Percentiles rank a stretch among this genome's conserved stretches.
Evolutionary conservation across 176 grass and related monocot species (phyloP).

Genomic region (Aegilops umbellulata): DNA sequence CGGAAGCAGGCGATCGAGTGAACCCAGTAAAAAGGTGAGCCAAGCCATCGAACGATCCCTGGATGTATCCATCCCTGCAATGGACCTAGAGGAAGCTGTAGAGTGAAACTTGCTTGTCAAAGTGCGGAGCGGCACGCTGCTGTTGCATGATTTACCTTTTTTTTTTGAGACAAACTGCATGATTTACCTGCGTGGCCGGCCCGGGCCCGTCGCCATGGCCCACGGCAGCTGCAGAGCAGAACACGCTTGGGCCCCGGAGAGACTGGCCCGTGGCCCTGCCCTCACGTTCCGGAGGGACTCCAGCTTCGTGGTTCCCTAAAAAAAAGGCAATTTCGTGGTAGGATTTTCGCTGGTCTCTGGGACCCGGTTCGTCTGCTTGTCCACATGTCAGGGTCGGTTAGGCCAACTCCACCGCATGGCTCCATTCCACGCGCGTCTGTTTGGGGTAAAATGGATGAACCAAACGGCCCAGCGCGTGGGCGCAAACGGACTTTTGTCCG

Average conservation of each 20-base stretch:
- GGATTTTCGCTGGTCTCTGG: too few species aligned
- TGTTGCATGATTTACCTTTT: too few species aligned
- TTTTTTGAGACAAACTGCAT: too few species aligned
- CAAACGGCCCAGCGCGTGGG: too few species aligned
- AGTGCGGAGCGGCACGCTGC: not conserved
- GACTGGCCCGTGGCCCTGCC: not conserved
- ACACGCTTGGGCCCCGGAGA: too few species aligned
- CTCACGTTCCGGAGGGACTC: too few species aligned
- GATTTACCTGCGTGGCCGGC: not conserved
- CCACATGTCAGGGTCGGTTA: not conserved
- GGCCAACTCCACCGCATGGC: too few species aligned
- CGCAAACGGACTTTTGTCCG: too few species aligned
- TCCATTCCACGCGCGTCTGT: too few species aligned
- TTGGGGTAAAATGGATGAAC: too few species aligned
- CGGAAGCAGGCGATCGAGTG: not conserved
- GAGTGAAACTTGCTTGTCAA: not conserved
- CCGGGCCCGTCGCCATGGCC: not conserved
- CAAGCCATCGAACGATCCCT: not conserved
- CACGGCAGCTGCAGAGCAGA: not conserved
- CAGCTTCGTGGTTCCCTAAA: not conserved
- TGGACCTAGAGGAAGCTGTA: slow-evolving; percentile 6
- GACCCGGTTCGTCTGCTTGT: too few species aligned
- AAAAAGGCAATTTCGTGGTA: not conserved
- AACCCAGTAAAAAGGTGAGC: not conserved
- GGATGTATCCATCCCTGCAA: not conserved